Percentiles rank a stretch among this genome's conserved stretches.
Evolutionary conservation across 2,329 filamentous ascomycete genomes (phyloP).

Genomic region (Teratosphaeria viscida): DNA sequence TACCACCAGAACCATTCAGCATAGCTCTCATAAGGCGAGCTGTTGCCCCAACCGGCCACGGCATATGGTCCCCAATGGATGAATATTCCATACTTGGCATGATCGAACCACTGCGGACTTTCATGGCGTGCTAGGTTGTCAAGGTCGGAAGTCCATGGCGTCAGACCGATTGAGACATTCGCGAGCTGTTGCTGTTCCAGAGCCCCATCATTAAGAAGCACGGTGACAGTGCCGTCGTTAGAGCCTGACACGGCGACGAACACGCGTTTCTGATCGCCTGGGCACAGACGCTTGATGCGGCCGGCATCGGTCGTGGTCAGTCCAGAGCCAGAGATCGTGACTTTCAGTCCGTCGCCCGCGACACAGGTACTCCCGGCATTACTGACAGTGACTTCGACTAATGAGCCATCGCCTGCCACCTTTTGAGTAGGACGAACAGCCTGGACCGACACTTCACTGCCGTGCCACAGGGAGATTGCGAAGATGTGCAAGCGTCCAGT

Average conservation of each 20-base stretch:
- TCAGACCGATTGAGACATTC: slow-evolving; percentile 27
- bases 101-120: slow-evolving; percentile 45
- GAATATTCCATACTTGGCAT: slow-evolving; percentile 50
- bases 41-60: slow-evolving; percentile 46
- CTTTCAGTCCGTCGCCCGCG: slow-evolving; percentile 25
- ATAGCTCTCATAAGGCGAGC: slow-evolving; percentile 25
- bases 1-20: slow-evolving; percentile 38
- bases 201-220: slow-evolving; percentile 16
- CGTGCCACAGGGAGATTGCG: slow-evolving; percentile 27
- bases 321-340: slow-evolving; percentile 25
- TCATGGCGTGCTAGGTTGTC: slow-evolving; percentile 34
- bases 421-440: slow-evolving; percentile 33
- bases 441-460: slow-evolving; percentile 25
- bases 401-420: slow-evolving; percentile 28
- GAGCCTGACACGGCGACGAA: slow-evolving; percentile 28
- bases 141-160: slow-evolving; percentile 24
- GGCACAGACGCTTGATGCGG: slow-evolving; percentile 29
- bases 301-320: slow-evolving; percentile 26
- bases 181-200: slow-evolving; percentile 17
- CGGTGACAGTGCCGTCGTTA: slow-evolving; percentile 19
- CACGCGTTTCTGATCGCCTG: slow-evolving; percentile 30
- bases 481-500: slow-evolving; percentile 20
- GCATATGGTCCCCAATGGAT: slow-evolving; percentile 49
- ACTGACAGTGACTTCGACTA: slow-evolving; percentile 29
- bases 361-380: slow-evolving; percentile 28